phyloP scores from a whole-genome alignment of 2,329 filamentous ascomycete species.

The Colletotrichum lupini region DNA sequence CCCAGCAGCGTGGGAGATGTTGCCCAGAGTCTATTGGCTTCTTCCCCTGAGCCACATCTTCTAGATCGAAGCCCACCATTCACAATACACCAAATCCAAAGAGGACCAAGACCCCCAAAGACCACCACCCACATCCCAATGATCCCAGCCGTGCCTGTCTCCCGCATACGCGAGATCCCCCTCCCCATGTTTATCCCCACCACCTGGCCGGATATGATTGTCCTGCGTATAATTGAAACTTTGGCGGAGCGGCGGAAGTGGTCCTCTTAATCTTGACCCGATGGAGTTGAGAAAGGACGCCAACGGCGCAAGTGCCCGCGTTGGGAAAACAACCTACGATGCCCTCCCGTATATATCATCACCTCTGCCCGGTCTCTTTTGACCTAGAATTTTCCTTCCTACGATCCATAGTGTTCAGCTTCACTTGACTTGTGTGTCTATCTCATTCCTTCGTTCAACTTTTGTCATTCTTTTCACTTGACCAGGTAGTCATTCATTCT shows the following conservation, averaged over 20 bases:
- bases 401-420: slow-evolving; percentile 33
- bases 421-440: slow-evolving; percentile 36
- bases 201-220: slow-evolving; percentile 26
- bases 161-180: slow-evolving; percentile 34
- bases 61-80: background rate
- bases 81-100: slow-evolving; percentile 11
- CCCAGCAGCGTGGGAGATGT: background rate
- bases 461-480: slow-evolving; percentile 36
- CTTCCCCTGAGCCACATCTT: background rate
- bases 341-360: slow-evolving; percentile 28
- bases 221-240: slow-evolving; percentile 34
- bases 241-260: slow-evolving; percentile 33
- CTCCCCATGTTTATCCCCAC: slow-evolving; percentile 24
- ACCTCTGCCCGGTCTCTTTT: background rate
- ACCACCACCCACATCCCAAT: slow-evolving; percentile 20
- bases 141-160: slow-evolving; percentile 21
- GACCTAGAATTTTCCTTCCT: background rate
- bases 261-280: slow-evolving; percentile 30
- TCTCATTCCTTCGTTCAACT: slow-evolving; percentile 34
- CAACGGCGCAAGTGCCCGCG: slow-evolving; percentile 16
- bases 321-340: slow-evolving; percentile 21
- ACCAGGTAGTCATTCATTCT: slow-evolving; percentile 35
- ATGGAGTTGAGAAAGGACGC: slow-evolving; percentile 13
- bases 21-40: slow-evolving; percentile 5
- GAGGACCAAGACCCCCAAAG: background rate